phyloP scores from a whole-genome alignment of 2,329 filamentous ascomycete species.

The Aspergillus costaricaensis region DNA sequence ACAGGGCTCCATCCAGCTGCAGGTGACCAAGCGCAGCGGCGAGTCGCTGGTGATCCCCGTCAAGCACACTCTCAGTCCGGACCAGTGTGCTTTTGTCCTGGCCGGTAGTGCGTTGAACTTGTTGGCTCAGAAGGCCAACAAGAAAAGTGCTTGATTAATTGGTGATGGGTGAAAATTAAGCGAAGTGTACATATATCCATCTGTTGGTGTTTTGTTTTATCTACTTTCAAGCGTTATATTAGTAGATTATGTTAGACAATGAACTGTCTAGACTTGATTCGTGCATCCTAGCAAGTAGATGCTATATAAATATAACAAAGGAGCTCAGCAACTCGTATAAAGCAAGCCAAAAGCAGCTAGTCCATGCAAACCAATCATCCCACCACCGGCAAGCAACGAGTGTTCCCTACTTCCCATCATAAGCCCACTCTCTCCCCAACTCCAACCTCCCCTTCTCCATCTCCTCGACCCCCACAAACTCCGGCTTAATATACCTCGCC shows the following conservation, averaged over 20 bases:
- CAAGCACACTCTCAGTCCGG: constrained; percentile 84
- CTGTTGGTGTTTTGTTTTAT: not conserved
- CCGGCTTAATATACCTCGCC: constrained; percentile 35
- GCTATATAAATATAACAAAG: no score
- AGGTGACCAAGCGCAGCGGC: constrained; percentile 46
- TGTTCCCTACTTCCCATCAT: constrained; percentile 30
- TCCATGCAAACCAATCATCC: no score
- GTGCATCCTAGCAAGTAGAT: not conserved
- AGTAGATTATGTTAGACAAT: not conserved
- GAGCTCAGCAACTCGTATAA: no score
- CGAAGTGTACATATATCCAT: constrained; percentile 4
- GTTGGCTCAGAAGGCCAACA: constrained; percentile 57
- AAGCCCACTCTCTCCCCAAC: constrained; percentile 28
- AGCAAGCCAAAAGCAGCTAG: no score
- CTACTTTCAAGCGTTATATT: not conserved
- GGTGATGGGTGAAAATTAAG: not conserved
- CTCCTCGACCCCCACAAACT: constrained; percentile 24
- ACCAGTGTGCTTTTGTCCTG: constrained; percentile 89
- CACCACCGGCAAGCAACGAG: not conserved
- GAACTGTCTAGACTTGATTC: not conserved
- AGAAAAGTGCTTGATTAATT: constrained; percentile 1
- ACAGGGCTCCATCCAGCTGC: constrained; percentile 24
- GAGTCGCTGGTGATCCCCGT: constrained; percentile 71
- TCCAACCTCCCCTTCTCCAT: constrained; percentile 32
- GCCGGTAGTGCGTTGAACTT: constrained; percentile 93